A percentile compares a stretch with the other conserved stretches of the same genome.
Evolutionary conservation across 1,139 yeast species (phyloP).

Genomic region (Hanseniaspora uvarum): DNA sequence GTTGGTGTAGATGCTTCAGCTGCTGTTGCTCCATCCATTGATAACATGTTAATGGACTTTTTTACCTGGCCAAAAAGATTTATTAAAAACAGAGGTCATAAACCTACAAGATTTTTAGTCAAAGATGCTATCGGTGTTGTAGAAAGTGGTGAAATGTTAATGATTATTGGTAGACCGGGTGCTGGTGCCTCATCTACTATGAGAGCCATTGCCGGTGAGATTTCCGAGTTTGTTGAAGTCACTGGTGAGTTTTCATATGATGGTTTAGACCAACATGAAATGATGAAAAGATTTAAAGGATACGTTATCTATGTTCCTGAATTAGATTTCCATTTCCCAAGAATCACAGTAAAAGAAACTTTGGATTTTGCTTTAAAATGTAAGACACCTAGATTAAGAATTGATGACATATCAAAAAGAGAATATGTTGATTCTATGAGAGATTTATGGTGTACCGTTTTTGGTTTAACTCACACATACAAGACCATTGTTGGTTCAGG

Average conservation of each 20-base stretch:
- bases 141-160: constrained; percentile 52
- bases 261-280: constrained; percentile 42
- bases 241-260: constrained; percentile 42
- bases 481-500: constrained; percentile 53
- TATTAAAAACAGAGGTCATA: constrained; percentile 31
- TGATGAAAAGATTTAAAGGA: constrained; percentile 41
- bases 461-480: constrained; percentile 49
- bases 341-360: constrained; percentile 53
- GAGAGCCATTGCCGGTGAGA: constrained; percentile 47
- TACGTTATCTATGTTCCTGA: constrained; percentile 54
- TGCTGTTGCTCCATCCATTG: constrained; percentile 42
- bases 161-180: constrained; percentile 58
- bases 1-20: constrained; percentile 45
- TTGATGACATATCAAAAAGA: constrained; percentile 40
- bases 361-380: constrained; percentile 50
- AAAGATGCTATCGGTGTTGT: constrained; percentile 40
- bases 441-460: constrained; percentile 45
- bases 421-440: constrained; percentile 41
- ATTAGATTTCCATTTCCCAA: constrained; percentile 54
- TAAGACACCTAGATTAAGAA: constrained; percentile 48
- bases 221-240: constrained; percentile 35
- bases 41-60: constrained; percentile 34
- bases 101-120: constrained; percentile 40
- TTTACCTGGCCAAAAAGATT: constrained; percentile 28
- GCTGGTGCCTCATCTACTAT: constrained; percentile 55